phyloP scores from a whole-genome alignment of 345 rosid species.

The Salix purpurea region DNA sequence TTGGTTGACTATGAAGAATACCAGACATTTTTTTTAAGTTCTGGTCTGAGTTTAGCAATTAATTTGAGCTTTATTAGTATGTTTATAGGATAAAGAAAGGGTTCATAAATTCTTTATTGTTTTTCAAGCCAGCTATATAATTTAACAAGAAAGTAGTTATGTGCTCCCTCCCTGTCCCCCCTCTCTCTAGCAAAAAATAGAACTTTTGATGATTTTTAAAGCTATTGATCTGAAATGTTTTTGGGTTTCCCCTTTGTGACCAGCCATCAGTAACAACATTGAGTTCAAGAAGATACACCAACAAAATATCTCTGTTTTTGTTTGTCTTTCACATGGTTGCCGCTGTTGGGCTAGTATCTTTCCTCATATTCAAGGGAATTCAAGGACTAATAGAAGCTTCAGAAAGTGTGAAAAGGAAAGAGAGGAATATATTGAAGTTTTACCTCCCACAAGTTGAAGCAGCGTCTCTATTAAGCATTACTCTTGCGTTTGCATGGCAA shows the following conservation, averaged over 20 bases:
- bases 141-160: neutral
- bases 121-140: neutral
- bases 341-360: constrained; percentile 63
- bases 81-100: constrained; percentile 14
- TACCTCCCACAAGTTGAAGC: constrained; percentile 88
- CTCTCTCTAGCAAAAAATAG: neutral
- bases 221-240: neutral
- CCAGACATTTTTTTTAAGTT: neutral
- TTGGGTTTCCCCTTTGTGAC: neutral
- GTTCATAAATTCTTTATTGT: constrained; percentile 7
- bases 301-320: constrained; percentile 65
- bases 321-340: constrained; percentile 61
- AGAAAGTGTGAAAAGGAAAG: constrained; percentile 41
- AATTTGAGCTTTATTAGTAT: constrained; percentile 5
- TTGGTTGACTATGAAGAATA: neutral
- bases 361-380: constrained; percentile 81
- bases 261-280: constrained; percentile 58
- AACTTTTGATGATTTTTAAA: constrained; percentile 5
- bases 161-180: neutral
- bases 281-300: constrained; percentile 78
- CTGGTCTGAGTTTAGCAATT: neutral
- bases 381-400: constrained; percentile 69
- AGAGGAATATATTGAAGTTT: constrained; percentile 49
- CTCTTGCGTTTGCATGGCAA: constrained; percentile 87
- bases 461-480: constrained; percentile 71